These are phyloP conservation scores for Selenicereus undatus DNA, from an alignment of 148 eudicot species.

Conservation along the genomic window DNA sequence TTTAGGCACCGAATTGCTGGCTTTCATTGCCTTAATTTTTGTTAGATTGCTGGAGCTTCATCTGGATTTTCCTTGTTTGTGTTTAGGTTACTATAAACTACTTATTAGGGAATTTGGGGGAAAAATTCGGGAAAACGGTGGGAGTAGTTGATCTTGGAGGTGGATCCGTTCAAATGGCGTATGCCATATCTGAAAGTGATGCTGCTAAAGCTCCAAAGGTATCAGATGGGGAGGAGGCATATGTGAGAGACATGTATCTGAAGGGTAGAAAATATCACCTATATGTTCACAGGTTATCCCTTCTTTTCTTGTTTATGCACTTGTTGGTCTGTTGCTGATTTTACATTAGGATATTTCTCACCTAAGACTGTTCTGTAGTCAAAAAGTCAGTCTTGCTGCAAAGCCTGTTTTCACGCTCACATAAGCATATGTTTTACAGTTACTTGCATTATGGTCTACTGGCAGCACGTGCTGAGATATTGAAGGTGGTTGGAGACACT, in stretches of 20 bases:
- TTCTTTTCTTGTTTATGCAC: slow-evolving; percentile 9
- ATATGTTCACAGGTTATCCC: slow-evolving; percentile 86
- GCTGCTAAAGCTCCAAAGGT: slow-evolving; percentile 83
- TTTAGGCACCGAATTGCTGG: too few species aligned
- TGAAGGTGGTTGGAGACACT: slow-evolving; percentile 55
- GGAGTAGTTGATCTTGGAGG: slow-evolving; percentile 99
- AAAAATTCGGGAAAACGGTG: slow-evolving; percentile 68
- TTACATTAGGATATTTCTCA: background rate
- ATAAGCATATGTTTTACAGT: slow-evolving; percentile 39
- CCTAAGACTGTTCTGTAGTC: background rate
- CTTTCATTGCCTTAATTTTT: background rate
- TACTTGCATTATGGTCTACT: slow-evolving; percentile 89
- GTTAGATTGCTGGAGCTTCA: slow-evolving; percentile 4
- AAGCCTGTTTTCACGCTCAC: background rate
- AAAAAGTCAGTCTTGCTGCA: background rate
- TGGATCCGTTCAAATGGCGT: slow-evolving; percentile 99
- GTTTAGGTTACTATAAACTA: slow-evolving; percentile 90
- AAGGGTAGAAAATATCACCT: slow-evolving; percentile 78
- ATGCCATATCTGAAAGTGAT: slow-evolving; percentile 85
- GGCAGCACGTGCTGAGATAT: slow-evolving; percentile 97
- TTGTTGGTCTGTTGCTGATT: background rate
- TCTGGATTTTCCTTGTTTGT: slow-evolving; percentile 16
- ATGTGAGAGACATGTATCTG: slow-evolving; percentile 91
- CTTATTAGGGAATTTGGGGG: slow-evolving; percentile 73
- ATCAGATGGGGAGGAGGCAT: slow-evolving; percentile 72